These are phyloP conservation scores for Magnaporthiopsis rhizophila DNA, from an alignment of 2,329 filamentous ascomycete species.

Conservation along the genomic window DNA sequence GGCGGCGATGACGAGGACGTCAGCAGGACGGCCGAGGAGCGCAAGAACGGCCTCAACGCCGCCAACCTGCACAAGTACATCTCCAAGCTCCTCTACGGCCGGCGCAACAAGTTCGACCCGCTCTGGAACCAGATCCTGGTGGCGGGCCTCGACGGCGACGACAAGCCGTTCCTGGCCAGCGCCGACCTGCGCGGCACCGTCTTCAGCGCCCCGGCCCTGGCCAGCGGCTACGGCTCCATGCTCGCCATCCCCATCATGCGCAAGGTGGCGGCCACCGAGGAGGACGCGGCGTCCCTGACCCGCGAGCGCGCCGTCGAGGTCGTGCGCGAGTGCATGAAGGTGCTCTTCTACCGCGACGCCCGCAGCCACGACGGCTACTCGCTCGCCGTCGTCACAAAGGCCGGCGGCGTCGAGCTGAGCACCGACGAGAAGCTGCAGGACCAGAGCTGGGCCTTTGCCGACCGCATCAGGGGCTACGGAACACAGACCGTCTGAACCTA, in stretches of 20 bases:
- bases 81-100: constrained; percentile 90
- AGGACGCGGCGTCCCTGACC: constrained; percentile 59
- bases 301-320: constrained; percentile 73
- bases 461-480: constrained; percentile 89
- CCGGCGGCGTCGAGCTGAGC: constrained; percentile 78
- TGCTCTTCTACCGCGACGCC: constrained; percentile 94
- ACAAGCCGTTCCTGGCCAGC: constrained; percentile 80
- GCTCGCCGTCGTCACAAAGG: constrained; percentile 81
- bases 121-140: constrained; percentile 96
- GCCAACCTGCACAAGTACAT: constrained; percentile 96
- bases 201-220: constrained; percentile 78
- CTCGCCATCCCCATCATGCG: constrained; percentile 89
- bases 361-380: constrained; percentile 87
- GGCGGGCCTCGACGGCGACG: constrained; percentile 72
- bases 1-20: constrained; percentile 8
- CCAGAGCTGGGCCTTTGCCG: constrained; percentile 98
- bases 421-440: constrained; percentile 82
- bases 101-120: constrained; percentile 91
- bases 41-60: constrained; percentile 59
- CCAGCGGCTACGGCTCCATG: constrained; percentile 89
- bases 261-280: constrained; percentile 76
- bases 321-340: constrained; percentile 94
- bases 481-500: constrained; percentile 58
- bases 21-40: constrained; percentile 14
- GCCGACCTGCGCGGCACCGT: constrained; percentile 91